phyloP scores from a whole-genome alignment of 495 filamentous ascomycete genomes.

The Penicillium chermesinum region DNA sequence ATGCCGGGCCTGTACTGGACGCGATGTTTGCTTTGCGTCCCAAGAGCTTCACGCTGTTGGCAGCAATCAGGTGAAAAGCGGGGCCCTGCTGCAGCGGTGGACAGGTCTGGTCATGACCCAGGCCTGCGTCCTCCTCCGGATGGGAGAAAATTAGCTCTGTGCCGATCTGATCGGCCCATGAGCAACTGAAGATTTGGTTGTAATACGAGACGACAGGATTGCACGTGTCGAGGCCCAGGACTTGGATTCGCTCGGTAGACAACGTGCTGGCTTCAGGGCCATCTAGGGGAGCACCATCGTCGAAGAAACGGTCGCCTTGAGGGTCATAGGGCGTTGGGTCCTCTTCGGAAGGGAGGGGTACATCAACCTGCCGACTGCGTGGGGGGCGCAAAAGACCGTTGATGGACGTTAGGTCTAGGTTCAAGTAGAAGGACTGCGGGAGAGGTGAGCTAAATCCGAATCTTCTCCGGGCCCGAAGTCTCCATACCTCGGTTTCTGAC shows the following conservation, averaged over 20 bases:
- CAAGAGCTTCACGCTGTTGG: constrained; percentile 49
- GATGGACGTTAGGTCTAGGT: constrained; percentile 47
- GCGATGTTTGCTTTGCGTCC: constrained; percentile 41
- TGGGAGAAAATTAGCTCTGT: constrained; percentile 70
- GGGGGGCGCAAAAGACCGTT: constrained; percentile 35
- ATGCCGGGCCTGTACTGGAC: constrained; percentile 21
- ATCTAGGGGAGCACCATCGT: constrained; percentile 15
- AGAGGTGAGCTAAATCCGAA: constrained; percentile 1
- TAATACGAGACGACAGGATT: constrained; percentile 72
- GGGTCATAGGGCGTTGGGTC: constrained; percentile 4
- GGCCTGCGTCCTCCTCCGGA: constrained; percentile 33
- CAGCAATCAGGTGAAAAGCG: constrained; percentile 57
- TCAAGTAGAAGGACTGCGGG: constrained; percentile 49
- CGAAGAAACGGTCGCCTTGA: constrained; percentile 11
- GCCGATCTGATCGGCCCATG: constrained; percentile 73
- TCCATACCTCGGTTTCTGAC: constrained; percentile 50
- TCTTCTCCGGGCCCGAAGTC: neutral
- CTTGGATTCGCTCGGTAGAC: constrained; percentile 56
- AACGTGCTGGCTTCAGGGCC: constrained; percentile 20
- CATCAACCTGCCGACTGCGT: constrained; percentile 24
- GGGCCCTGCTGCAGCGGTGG: constrained; percentile 35
- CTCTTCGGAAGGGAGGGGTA: constrained; percentile 5
- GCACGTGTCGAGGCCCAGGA: constrained; percentile 68
- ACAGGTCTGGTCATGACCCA: constrained; percentile 19
- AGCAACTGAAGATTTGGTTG: constrained; percentile 66